Evolutionary conservation across 2,329 filamentous ascomycete species (phyloP), one percentile per base, ranked within the genome.

Genomic region (Aureobasidium sp.): DNA sequence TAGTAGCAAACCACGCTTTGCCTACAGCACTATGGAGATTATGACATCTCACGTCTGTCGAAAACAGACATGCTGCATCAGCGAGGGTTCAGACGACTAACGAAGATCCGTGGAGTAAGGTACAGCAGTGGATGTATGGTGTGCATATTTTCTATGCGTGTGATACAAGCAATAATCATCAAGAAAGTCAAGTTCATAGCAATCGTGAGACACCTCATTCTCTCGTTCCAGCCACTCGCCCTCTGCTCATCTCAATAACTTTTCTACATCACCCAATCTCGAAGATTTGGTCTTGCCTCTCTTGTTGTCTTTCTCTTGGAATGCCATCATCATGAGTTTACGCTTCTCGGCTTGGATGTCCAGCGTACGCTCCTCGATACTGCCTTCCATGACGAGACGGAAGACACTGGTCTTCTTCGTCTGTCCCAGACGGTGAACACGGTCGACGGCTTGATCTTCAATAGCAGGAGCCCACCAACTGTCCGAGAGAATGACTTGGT

Each of bases 401-500:
- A 90, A 94, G 1, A 96, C 87, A 1, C 85, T 91, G 0, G 88
- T 91, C 64, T 87, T 82, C 41, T 88, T 83, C 66, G 82, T 92
- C 76, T 96, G 92, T 0, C 91, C 91, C 0, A 96, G 80, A 0
- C 91, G 83, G 71, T 96, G 90, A 7, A 96, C 91, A 5, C 91
- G 87, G 71, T 96, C 91, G 2, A 96, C 82, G 3, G 92, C 92
- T 72, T 96, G 91, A 67, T 96, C 91, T 73, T 96, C 91, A 61
- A 96, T 94, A 0, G 91, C 91, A 0, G 91, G 91, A 1, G 91
- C 91, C 89, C 91, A 96, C 91, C 90, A 96, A 63, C 84, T 89
- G 73, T 96, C 91, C 0, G 85, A 84, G 23, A 96, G 79, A 50
- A 96, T 85, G 63, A 95, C 90, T 7, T 91, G 91, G 68, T 94